Base-by-base conservation (phyloP, 2,329 filamentous ascomycete genomes). In the Chaetomiaceae sp. region DNA sequence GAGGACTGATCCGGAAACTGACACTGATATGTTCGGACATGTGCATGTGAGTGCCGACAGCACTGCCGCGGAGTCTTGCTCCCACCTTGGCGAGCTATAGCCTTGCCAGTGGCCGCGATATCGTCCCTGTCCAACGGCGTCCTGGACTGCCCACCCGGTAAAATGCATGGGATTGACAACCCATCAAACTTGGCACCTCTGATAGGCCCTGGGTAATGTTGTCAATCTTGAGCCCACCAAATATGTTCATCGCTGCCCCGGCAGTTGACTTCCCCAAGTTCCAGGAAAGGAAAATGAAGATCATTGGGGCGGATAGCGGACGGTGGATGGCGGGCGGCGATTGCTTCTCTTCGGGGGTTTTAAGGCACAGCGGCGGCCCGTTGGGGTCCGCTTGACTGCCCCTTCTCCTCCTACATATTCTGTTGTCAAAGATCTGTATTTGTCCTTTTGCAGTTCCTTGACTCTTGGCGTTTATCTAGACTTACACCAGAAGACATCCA, bases 141-240 rank as follows among this genome's bases (percentile, higher is more conserved):
- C 41, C 34, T 33, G 27, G 17, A 9, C 16, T 31, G 35, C 23
- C 37, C 41, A 44, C 45, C 53, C 53, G 50, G 53, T 20, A 55
- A 53, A 55, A 55, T 55, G 41, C 37, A 6, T 27, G n/a, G 37
- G 23, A 52, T 52, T 42, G 37, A 31, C 45, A 49, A 27, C 8
- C 37, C 39, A 42, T 46, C 41, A 53, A 41, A 9, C n/a, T 9
- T 37, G n/a, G 1, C 30, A 7, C 25, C 17, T 48, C 31, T 53
- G 51, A 58, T 58, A 56, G 55, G 55, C 31, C n/a, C 21, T 40
- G 49, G 46, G 19, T 48, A 54, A 54, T 48, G 34, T 34, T 44
- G 19, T 38, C 45, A 51, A 49, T 54, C 30, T 49, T 21, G 33
- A 17, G 40, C 23, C 48, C 54, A 56, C 27, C 33, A 34, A 34